Evolutionary conservation across 164 flowering plant species (phyloP).

Genomic region (Piper longum): DNA sequence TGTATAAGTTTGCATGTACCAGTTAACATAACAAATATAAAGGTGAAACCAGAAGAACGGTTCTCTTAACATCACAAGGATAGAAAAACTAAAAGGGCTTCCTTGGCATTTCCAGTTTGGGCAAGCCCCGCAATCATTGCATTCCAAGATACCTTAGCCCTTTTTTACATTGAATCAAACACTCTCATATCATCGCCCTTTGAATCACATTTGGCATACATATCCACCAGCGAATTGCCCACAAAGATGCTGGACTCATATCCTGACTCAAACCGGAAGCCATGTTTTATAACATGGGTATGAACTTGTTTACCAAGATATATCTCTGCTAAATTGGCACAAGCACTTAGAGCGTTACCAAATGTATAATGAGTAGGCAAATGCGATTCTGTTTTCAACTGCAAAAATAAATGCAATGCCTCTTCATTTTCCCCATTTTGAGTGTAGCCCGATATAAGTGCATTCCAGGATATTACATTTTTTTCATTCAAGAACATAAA

Average conservation of each 20-base stretch:
- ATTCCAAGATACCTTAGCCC: constrained; percentile 20
- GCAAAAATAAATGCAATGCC: constrained; percentile 14
- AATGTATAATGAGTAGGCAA: constrained; percentile 18
- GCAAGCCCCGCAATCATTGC: constrained; percentile 20
- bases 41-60: too few relatives aligned
- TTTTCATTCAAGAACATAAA: constrained; percentile 13
- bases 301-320: constrained; percentile 17
- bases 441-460: constrained; percentile 17
- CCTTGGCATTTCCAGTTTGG: constrained; percentile 14
- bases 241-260: constrained; percentile 18
- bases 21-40: too few relatives aligned
- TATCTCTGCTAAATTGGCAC: constrained; percentile 15
- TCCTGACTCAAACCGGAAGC: constrained; percentile 14
- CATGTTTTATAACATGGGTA: constrained; percentile 15
- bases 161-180: constrained; percentile 11
- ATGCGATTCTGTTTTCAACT: constrained; percentile 12
- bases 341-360: constrained; percentile 13
- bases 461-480: constrained; percentile 19
- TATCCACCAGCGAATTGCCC: constrained; percentile 19
- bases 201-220: constrained; percentile 18
- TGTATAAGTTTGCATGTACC: too few relatives aligned
- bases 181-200: constrained; percentile 11
- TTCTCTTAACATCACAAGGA: too few relatives aligned
- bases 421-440: constrained; percentile 16
- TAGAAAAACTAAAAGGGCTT: constrained; percentile 6